Evolutionary conservation across 2,329 filamentous ascomycete genomes (phyloP).

Genomic region (Incumbomyces lentus): DNA sequence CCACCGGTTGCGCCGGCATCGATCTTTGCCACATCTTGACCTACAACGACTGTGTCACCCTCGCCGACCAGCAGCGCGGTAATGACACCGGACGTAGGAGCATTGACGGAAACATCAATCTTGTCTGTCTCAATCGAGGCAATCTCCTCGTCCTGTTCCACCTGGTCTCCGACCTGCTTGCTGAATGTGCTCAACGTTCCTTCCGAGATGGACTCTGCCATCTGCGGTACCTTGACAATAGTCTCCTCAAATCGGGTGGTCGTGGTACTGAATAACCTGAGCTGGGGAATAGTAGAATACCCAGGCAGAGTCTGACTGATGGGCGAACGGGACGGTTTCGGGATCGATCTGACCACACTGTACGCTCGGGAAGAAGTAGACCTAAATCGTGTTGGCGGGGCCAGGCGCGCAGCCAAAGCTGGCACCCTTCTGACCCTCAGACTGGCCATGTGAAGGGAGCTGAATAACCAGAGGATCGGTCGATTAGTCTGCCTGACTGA

Average conservation of each 20-base stretch:
- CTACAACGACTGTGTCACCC: constrained; percentile 90
- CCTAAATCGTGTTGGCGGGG: constrained; percentile 10
- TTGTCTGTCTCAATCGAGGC: constrained; percentile 99
- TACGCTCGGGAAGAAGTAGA: constrained; percentile 13
- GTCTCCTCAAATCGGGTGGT: constrained; percentile 51
- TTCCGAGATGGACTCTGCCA: constrained; percentile 98
- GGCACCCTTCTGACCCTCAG: constrained; percentile 17
- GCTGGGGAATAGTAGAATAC: constrained; percentile 2
- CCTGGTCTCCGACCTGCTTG: constrained; percentile 85
- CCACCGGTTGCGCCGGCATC: constrained; percentile 62
- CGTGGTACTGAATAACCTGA: constrained; percentile 20
- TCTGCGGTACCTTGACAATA: constrained; percentile 86
- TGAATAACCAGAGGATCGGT: constrained; percentile 5
- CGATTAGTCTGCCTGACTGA: no score
- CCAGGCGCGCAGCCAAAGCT: constrained; percentile 14
- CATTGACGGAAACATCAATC: constrained; percentile 97
- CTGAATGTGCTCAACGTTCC: constrained; percentile 92
- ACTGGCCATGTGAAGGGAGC: constrained; percentile 14
- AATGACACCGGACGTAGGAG: constrained; percentile 78
- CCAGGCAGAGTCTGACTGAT: background rate
- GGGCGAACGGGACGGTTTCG: constrained; percentile 7
- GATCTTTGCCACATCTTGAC: constrained; percentile 78
- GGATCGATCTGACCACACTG: constrained; percentile 13
- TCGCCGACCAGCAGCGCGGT: constrained; percentile 86
- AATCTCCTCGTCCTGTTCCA: constrained; percentile 94